These are phyloP conservation scores for Yarrowia osloensis DNA, from an alignment of 805 yeast species.

Conservation along the genomic window DNA sequence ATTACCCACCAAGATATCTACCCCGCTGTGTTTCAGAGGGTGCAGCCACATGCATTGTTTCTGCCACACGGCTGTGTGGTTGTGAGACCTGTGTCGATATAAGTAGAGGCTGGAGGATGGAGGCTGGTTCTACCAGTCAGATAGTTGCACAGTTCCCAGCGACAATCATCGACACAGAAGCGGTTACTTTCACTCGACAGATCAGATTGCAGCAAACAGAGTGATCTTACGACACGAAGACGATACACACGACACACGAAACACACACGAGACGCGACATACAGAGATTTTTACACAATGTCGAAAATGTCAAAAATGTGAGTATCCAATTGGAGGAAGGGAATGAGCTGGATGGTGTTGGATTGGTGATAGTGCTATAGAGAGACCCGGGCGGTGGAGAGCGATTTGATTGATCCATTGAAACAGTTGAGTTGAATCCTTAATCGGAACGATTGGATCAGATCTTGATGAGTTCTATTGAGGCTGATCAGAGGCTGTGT, in stretches of 20 bases:
- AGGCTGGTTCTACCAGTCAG: no score
- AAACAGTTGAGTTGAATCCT: no score
- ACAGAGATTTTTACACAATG: background rate
- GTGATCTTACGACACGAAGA: background rate
- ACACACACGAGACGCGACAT: background rate
- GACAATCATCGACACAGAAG: no score
- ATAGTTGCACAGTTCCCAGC: no score
- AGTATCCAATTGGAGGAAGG: background rate
- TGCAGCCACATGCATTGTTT: background rate
- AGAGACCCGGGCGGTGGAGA: no score
- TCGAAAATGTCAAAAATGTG: background rate
- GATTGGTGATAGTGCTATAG: no score
- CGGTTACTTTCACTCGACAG: no score
- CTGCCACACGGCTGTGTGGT: background rate
- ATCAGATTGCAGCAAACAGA: background rate
- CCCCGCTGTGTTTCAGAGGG: background rate
- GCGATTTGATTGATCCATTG: no score
- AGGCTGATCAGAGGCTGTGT: no score
- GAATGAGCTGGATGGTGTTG: background rate
- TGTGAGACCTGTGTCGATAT: background rate
- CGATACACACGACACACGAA: background rate
- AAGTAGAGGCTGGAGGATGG: background rate
- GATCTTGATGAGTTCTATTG: no score
- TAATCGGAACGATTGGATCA: no score
- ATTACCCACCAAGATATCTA: no score